Evolutionary conservation across 306 rosid genomes (phyloP), one percentile per base, ranked within the genome.

Genomic region (Chamaecrista fasciculata): DNA sequence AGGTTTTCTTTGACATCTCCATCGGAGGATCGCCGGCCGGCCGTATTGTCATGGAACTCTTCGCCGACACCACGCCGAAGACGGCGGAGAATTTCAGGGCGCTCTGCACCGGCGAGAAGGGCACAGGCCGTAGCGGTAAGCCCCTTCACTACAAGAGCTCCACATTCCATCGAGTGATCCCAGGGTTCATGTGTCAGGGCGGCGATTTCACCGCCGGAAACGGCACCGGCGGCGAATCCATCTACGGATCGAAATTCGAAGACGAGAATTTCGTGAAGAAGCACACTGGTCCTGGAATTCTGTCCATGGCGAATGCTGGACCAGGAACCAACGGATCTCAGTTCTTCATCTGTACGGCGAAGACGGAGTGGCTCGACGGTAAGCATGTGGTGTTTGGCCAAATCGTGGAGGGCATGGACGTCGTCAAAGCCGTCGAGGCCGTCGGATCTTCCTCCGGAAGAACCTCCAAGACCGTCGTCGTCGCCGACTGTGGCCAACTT

Each of bases 321-420:
- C 92, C 92, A 2, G 84, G 85, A 4, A 87, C 92, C 21, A 87
- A 87, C 33, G 92, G 92, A 72, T 87, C 92, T 44, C 92, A 87
- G 85, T 87, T 87, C 87, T 87, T 87, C 85, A 1, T 87, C 47
- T 87, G 92, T 16, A 87, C 92, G 2, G 89, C 70, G 5, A 84
- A 87, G 82, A 87, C 89, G 20, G 82, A 77, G 60, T 87, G 92
- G 92, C 89, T 87, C 16, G 85, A 87, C 11, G 92, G 92, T 0
- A 84, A 84, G 73, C 92, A 87, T 64, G 92, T 87, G 4, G 92
- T 87, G 62, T 87, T 87, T 36, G 92, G 92, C 0, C 87, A 80
- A 36, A 71, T 87, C 68, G 70, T 70, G 0, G 92, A 87, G 10
- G 92, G 92, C 0, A 53, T 81, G 15, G 84, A 82, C 0, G 75